phyloP scores from a whole-genome alignment of 495 filamentous ascomycete genomes.

The Xylaria venustula region DNA sequence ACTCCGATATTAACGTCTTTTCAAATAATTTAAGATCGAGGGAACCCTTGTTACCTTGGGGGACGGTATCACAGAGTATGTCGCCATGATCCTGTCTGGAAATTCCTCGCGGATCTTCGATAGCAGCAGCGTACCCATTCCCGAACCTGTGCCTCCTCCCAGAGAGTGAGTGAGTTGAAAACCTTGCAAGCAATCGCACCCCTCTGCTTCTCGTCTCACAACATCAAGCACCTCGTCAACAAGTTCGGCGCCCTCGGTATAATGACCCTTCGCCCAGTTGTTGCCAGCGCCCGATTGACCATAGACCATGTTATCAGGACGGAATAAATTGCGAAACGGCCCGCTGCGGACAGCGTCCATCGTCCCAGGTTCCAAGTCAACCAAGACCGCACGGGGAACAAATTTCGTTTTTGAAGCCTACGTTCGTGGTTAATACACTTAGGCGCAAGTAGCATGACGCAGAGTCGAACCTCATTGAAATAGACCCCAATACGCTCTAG shows the following conservation, averaged over 20 bases:
- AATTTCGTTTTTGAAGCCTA: constrained; percentile 93
- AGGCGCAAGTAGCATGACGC: too few relatives aligned
- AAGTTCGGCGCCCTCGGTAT: constrained; percentile 97
- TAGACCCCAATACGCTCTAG: neutral
- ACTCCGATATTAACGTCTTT: neutral
- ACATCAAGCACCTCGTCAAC: constrained; percentile 96
- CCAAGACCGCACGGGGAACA: constrained; percentile 94
- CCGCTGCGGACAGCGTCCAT: constrained; percentile 98
- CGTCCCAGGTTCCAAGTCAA: constrained; percentile 94
- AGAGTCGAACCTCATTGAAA: neutral
- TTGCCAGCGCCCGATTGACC: constrained; percentile 97
- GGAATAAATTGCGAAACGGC: constrained; percentile 96
- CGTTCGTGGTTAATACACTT: neutral
- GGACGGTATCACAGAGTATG: constrained; percentile 96
- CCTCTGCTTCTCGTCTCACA: constrained; percentile 95
- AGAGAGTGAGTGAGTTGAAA: constrained; percentile 99
- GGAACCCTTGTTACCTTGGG: constrained; percentile 58
- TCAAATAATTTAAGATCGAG: neutral
- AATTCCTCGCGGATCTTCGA: constrained; percentile 99
- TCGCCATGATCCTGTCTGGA: constrained; percentile 99
- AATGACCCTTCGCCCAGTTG: constrained; percentile 99
- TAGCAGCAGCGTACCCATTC: constrained; percentile 97
- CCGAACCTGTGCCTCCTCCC: constrained; percentile 97
- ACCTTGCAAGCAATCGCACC: constrained; percentile 96
- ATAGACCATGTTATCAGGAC: constrained; percentile 98